Base-by-base conservation (phyloP, 1,139 yeast species). In the Hyphopichia wangnamkhiaoensis region DNA sequence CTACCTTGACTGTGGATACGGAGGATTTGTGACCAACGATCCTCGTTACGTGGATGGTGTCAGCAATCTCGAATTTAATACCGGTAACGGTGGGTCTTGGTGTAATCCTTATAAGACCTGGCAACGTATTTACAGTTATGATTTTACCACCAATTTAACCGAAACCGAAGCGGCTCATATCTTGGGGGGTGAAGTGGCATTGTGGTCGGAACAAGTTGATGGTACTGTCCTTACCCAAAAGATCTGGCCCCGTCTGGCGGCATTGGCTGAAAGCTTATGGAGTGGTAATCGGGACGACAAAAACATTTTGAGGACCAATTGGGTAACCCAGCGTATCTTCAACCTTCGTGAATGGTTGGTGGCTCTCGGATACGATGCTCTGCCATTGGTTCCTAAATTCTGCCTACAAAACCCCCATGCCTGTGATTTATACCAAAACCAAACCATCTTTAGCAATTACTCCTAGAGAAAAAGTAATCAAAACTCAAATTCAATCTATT, bases 51-150 rank as follows among this genome's bases (percentile, higher is more conserved):
- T 59, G n/a, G 67, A 63, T 35, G 49, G 47, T 2, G 46, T 50
- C 4, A 50, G 40, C 8, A 59, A 61, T 41, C 44, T 41, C 3
- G 60, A 46, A 3, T 66, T 64, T 50, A 67, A 68, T 49, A 47
- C 48, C 19, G 63, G 63, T 13, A 39, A 38, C 32, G 75, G 70
- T 10, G 77, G 76, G 3, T 63, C 73, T n/a, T 74, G 76, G 75
- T 74, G 80, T 53, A 71, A 63, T 27, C 76, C 78, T 2, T 73
- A 73, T 56, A 73, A 71, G 48, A 67, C 76, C 9, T 72, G 75
- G 76, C 79, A 73, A 49, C 56, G 74, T 39, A 70, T 74, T 30
- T 72, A 72, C 48, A 56, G 56, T 38, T 71, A 56, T 41, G 76
- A 73, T 45, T 58, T 71, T 40, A 53, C 63, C 16, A 54, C 50